Evolutionary conservation across 192 early-diverging fungal genomes (phyloP).

Genomic region (Coemansia sp.): DNA sequence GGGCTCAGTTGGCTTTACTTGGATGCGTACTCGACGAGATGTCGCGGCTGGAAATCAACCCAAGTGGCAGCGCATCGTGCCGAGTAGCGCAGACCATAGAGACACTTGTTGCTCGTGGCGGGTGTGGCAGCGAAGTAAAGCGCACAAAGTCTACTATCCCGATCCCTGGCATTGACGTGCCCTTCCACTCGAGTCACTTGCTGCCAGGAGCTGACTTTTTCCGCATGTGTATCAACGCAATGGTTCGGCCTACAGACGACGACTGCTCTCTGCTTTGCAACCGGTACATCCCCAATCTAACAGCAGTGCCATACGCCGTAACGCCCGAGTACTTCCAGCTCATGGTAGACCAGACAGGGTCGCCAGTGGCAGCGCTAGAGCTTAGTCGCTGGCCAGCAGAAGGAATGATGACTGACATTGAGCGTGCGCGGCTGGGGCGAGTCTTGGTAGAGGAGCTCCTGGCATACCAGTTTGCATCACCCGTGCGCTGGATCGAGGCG

Average conservation of each 20-base stretch:
- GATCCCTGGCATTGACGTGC: constrained; percentile 90
- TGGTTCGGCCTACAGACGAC: constrained; percentile 75
- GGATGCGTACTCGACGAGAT: constrained; percentile 80
- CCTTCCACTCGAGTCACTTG: constrained; percentile 95
- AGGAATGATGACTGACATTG: constrained; percentile 58
- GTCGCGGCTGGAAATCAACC: constrained; percentile 59
- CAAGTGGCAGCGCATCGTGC: not conserved
- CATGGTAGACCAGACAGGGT: constrained; percentile 73
- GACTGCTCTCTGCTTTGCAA: constrained; percentile 69
- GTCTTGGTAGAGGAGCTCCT: constrained; percentile 84
- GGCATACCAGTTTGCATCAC: constrained; percentile 94
- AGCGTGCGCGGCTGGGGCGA: constrained; percentile 76
- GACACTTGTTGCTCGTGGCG: constrained; percentile 53
- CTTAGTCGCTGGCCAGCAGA: constrained; percentile 75
- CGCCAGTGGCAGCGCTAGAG: constrained; percentile 68
- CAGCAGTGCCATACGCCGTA: constrained; percentile 82
- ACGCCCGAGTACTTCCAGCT: constrained; percentile 74
- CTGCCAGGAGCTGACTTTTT: constrained; percentile 85
- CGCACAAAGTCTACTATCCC: constrained; percentile 89
- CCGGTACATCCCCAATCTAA: constrained; percentile 97
- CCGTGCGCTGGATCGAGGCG: constrained; percentile 96
- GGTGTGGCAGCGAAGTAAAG: constrained; percentile 62
- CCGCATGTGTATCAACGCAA: constrained; percentile 79
- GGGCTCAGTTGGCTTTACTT: constrained; percentile 74
- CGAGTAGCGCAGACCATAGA: constrained; percentile 70